phyloP scores from a whole-genome alignment of 2,329 filamentous ascomycete genomes.

The Neobulgaria alba region DNA sequence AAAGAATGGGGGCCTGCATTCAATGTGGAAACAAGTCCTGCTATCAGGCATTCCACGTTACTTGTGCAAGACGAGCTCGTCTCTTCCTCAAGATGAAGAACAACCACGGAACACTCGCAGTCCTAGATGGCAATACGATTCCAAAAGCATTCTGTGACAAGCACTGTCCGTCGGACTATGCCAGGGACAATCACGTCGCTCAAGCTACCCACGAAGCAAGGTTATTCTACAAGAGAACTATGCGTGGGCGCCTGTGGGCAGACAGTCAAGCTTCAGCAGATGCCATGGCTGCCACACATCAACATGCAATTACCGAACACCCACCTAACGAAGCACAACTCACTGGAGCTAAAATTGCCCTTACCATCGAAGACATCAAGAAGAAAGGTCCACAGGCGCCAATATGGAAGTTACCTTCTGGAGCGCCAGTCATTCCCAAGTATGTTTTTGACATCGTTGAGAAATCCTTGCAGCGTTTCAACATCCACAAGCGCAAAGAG shows the following conservation, averaged over 20 bases:
- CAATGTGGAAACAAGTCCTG: constrained; percentile 97
- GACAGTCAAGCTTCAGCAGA: constrained; percentile 80
- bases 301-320: constrained; percentile 55
- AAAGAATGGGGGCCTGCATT: constrained; percentile 96
- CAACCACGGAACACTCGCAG: constrained; percentile 66
- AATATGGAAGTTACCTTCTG: constrained; percentile 88
- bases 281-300: constrained; percentile 66
- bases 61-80: constrained; percentile 79
- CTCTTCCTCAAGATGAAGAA: constrained; percentile 97
- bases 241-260: constrained; percentile 86
- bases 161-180: constrained; percentile 85
- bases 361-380: constrained; percentile 62
- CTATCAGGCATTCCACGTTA: constrained; percentile 95
- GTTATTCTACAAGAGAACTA: constrained; percentile 80
- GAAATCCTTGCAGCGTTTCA: constrained; percentile 72
- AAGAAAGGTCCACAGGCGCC: constrained; percentile 66
- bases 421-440: constrained; percentile 87
- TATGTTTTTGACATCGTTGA: constrained; percentile 82
- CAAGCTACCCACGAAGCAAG: constrained; percentile 74
- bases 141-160: constrained; percentile 95
- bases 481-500: constrained; percentile 79
- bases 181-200: constrained; percentile 75
- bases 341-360: constrained; percentile 72
- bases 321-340: constrained; percentile 75
- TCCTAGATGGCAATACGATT: constrained; percentile 69